Percentiles rank a stretch among this genome's conserved stretches.
phyloP scores from a whole-genome alignment of 108 stramenopile genomes.

The Skeletonema grethae region DNA sequence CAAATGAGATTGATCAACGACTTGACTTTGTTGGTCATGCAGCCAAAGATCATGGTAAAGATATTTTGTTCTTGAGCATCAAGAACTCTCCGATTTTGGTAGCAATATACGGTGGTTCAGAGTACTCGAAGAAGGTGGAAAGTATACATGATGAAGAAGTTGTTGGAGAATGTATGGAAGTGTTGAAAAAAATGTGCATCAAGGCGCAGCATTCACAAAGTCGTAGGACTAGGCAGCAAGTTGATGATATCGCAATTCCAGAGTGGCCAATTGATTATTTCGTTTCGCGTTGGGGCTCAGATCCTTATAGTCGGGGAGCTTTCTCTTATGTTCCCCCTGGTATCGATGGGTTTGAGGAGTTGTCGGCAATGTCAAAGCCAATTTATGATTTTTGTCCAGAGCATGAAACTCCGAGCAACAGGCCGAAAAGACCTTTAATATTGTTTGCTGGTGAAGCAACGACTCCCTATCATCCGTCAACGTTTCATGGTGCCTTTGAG shows the following conservation, averaged over 20 bases:
- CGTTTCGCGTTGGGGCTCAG: conserved; percentile 80
- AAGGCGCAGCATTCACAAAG: conserved; percentile 39
- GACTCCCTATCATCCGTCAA: conserved; percentile 90
- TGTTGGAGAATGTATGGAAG: conserved; percentile 65
- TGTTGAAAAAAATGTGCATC: conserved; percentile 64
- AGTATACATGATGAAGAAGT: conserved; percentile 63
- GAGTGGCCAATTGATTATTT: conserved; percentile 69
- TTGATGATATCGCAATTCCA: conserved; percentile 37
- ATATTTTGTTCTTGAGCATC: conserved; percentile 61
- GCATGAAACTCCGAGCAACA: conserved; percentile 6
- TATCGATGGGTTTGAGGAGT: conserved; percentile 64
- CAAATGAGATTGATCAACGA: conserved; percentile 24
- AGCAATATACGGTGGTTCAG: conserved; percentile 77
- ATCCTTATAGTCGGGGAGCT: conserved; percentile 64
- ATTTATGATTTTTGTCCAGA: conserved; percentile 52
- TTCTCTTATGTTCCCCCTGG: conserved; percentile 79
- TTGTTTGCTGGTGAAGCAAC: conserved; percentile 96
- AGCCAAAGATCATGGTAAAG: conserved; percentile 52
- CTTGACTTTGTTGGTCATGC: conserved; percentile 79
- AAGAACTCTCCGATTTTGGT: conserved; percentile 66
- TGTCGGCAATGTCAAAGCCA: conserved; percentile 59
- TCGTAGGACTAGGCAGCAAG: conserved; percentile 32
- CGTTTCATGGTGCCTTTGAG: conserved; percentile 91
- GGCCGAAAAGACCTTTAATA: conserved; percentile 51
- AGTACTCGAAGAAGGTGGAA: conserved; percentile 70